A percentile compares a stretch with the other conserved stretches of the same genome.
Conservation (phyloP, 2,329 filamentous ascomycete species). For the Beauveria bassiana region DNA sequence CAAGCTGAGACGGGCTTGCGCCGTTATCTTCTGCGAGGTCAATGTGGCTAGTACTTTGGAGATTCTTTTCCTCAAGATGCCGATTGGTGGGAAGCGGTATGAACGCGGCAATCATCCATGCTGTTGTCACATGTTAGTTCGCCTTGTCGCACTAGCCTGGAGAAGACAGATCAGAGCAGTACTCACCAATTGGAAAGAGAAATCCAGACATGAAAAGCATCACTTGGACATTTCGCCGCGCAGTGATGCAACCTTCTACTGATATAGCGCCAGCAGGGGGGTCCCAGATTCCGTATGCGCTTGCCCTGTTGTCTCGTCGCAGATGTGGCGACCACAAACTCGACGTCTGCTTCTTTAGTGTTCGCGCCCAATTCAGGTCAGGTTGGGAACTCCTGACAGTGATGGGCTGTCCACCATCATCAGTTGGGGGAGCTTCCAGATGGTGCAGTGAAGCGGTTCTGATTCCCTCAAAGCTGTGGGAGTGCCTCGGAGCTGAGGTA, state of each 20-base stretch:
- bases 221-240: constrained; percentile 66
- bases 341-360: constrained; percentile 42
- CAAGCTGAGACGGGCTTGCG: constrained; percentile 23
- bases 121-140: constrained; percentile 29
- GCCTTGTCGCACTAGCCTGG: background rate
- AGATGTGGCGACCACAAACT: constrained; percentile 70
- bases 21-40: constrained; percentile 29
- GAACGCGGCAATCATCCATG: constrained; percentile 73
- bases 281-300: constrained; percentile 59
- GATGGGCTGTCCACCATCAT: background rate
- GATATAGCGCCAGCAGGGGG: constrained; percentile 64
- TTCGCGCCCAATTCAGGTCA: constrained; percentile 16
- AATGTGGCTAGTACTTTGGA: constrained; percentile 32
- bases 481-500: constrained; percentile 39
- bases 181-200: constrained; percentile 63
- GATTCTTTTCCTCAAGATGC: constrained; percentile 41
- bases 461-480: constrained; percentile 42
- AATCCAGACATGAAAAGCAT: constrained; percentile 71
- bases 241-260: constrained; percentile 51
- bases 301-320: constrained; percentile 52
- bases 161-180: background rate
- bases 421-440: constrained; percentile 25
- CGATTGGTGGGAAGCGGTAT: constrained; percentile 61
- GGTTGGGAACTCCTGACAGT: constrained; percentile 1
- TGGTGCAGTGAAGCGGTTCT: constrained; percentile 38